These are phyloP conservation scores for Cladosporium sp. DNA, from an alignment of 2,329 filamentous ascomycete genomes.

Conservation along the genomic window DNA sequence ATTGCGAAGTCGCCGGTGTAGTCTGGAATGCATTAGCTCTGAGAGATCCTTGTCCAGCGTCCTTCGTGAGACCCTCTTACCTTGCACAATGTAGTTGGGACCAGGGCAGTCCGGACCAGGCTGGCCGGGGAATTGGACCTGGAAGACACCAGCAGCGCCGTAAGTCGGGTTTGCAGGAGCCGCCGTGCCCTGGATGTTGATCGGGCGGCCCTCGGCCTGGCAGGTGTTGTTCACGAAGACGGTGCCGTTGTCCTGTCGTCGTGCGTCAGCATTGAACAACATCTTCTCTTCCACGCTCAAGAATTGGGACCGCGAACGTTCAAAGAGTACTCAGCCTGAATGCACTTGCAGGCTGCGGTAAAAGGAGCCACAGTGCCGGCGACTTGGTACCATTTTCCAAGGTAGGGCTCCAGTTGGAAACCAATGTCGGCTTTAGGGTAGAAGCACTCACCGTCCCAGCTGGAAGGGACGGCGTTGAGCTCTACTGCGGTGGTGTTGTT, in stretches of 20 bases:
- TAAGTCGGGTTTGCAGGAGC: conserved; percentile 18
- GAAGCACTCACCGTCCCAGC: conserved; percentile 21
- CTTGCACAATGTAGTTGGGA: conserved; percentile 18
- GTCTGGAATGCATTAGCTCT: background rate
- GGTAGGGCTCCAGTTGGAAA: conserved; percentile 19
- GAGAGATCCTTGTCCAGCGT: too few relatives aligned
- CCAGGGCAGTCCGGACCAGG: conserved; percentile 19
- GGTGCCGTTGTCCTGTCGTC: too few relatives aligned
- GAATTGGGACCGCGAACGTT: too few relatives aligned
- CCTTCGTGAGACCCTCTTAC: background rate
- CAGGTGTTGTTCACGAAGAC: conserved; percentile 20
- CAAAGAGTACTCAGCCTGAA: conserved; percentile 18
- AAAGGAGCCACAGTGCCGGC: conserved; percentile 18
- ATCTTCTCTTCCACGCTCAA: too few relatives aligned
- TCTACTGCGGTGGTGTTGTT: background rate
- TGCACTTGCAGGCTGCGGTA: conserved; percentile 21
- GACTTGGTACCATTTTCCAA: conserved; percentile 23
- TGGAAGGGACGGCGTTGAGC: conserved; percentile 13
- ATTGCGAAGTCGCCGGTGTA: conserved; percentile 20
- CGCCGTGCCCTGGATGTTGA: conserved; percentile 19
- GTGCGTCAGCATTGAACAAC: too few relatives aligned
- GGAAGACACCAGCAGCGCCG: conserved; percentile 18
- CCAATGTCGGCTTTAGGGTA: conserved; percentile 19
- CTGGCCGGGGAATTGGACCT: conserved; percentile 19
- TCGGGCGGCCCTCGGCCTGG: conserved; percentile 12